Conservation (phyloP, 2,329 filamentous ascomycete genomes). For the Exserohilum turcica region DNA sequence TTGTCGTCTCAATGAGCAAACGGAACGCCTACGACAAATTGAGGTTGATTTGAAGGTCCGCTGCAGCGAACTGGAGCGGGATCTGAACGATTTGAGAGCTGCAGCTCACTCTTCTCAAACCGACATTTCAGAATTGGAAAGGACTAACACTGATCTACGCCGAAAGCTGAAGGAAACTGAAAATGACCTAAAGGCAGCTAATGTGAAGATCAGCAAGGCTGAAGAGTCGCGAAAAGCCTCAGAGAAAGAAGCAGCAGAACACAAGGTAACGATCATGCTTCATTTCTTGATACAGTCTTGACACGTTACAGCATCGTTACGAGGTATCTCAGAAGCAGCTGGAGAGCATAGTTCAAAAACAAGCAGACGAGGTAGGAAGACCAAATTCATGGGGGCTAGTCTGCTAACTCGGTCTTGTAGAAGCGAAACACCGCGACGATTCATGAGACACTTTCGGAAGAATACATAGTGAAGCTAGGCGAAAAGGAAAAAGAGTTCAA, state of each 20-base stretch:
- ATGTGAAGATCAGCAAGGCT: conserved; percentile 5
- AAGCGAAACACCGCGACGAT: neutral
- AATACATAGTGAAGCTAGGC: conserved; percentile 9
- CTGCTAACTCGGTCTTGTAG: conserved; percentile 4
- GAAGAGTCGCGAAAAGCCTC: conserved; percentile 11
- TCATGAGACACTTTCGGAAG: conserved; percentile 7
- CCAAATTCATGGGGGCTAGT: neutral
- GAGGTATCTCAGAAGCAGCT: conserved; percentile 3
- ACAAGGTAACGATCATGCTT: conserved; percentile 5
- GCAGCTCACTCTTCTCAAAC: neutral
- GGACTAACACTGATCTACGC: conserved; percentile 16
- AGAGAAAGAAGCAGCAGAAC: conserved; percentile 2
- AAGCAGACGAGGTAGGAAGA: conserved; percentile 9
- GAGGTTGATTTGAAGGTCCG: conserved; percentile 19
- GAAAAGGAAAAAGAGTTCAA: conserved; percentile 20
- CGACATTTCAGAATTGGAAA: conserved; percentile 7
- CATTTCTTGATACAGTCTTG: neutral
- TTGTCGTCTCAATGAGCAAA: conserved; percentile 17
- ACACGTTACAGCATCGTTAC: conserved; percentile 1
- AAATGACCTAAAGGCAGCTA: conserved; percentile 16
- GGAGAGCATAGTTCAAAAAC: neutral
- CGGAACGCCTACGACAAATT: conserved; percentile 7
- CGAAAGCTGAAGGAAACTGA: conserved; percentile 14
- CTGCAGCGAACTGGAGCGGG: conserved; percentile 19
- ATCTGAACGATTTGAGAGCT: conserved; percentile 18